phyloP scores from a whole-genome alignment of 805 yeast genomes.

The Kluyveromyces starmeri region DNA sequence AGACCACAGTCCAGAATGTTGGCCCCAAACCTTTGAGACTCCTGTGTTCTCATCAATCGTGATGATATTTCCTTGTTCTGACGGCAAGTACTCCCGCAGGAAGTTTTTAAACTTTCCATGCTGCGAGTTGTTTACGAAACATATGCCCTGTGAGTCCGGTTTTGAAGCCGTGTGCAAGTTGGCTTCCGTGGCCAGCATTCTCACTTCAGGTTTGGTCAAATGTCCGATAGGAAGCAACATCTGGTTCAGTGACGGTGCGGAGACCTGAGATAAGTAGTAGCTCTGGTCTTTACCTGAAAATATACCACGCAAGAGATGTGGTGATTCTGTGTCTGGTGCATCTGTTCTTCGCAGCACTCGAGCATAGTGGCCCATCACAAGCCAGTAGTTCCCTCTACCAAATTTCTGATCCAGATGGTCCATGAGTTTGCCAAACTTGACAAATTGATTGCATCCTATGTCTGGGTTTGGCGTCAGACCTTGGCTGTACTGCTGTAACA shows the following conservation, averaged over 20 bases:
- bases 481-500: conserved; percentile 58
- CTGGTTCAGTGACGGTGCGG: conserved; percentile 35
- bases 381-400: conserved; percentile 52
- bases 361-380: conserved; percentile 84
- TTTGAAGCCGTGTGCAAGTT: conserved; percentile 59
- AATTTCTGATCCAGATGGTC: conserved; percentile 40
- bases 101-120: conserved; percentile 61
- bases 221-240: conserved; percentile 78
- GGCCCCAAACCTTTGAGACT: conserved; percentile 69
- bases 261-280: conserved; percentile 71
- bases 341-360: conserved; percentile 33
- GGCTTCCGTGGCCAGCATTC: conserved; percentile 51
- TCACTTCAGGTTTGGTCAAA: conserved; percentile 61
- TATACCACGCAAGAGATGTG: conserved; percentile 48
- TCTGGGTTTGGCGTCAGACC: conserved; percentile 96
- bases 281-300: conserved; percentile 77
- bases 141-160: conserved; percentile 90
- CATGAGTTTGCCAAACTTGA: conserved; percentile 77
- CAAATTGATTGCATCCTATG: conserved; percentile 72
- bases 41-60: conserved; percentile 34
- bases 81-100: conserved; percentile 61
- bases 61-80: conserved; percentile 71
- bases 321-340: conserved; percentile 17
- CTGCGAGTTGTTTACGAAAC: conserved; percentile 67
- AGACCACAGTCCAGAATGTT: conserved; percentile 83